Evolutionary conservation across 129 eudicot species (phyloP).

Genomic region (Chrysanthemum lavandulifolium): DNA sequence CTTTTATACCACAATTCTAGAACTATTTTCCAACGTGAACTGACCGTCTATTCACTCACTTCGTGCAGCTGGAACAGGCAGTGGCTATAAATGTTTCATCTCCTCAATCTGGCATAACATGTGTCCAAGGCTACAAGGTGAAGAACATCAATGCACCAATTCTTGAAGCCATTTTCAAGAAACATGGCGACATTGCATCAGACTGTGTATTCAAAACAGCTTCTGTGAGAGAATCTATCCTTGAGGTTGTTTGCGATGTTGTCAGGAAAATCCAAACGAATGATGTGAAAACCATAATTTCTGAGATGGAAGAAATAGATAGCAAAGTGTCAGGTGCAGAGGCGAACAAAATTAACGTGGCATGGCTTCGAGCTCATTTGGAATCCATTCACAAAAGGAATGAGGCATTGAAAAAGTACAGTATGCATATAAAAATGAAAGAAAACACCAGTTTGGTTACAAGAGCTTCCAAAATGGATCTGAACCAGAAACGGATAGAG

Average conservation of each 20-base stretch:
- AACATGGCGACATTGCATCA: constrained; percentile 32
- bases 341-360: constrained; percentile 26
- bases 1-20: no score
- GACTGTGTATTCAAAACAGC: constrained; percentile 22
- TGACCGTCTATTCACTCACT: not conserved
- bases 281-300: not conserved
- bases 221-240: constrained; percentile 19
- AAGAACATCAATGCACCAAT: constrained; percentile 27
- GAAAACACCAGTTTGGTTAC: constrained; percentile 17
- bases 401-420: not conserved
- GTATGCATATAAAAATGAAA: constrained; percentile 21
- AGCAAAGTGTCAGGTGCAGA: constrained; percentile 11
- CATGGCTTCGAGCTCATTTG: constrained; percentile 29
- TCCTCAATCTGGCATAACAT: not conserved
- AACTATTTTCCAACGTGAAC: not conserved
- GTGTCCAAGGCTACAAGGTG: constrained; percentile 35
- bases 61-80: not conserved
- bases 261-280: not conserved
- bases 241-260: constrained; percentile 28
- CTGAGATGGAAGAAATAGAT: not conserved
- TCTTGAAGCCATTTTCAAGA: constrained; percentile 32
- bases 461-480: constrained; percentile 31
- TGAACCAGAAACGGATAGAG: constrained; percentile 26
- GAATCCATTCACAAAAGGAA: constrained; percentile 6
- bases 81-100: not conserved